These are phyloP conservation scores for Candida awuae DNA, from an alignment of 805 yeast genomes.

Conservation along the genomic window DNA sequence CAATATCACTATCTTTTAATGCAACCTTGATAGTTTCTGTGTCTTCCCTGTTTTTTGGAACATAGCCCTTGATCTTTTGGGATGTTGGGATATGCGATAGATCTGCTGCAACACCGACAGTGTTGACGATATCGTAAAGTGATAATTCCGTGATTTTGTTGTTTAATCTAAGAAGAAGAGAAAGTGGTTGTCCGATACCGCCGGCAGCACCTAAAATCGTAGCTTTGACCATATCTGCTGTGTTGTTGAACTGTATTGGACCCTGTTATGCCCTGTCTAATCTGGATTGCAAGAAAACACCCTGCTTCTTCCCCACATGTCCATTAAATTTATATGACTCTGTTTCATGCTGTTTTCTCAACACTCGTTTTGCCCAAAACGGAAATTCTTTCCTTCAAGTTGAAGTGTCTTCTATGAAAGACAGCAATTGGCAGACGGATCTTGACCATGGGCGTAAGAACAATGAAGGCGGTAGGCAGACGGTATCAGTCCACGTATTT, in stretches of 20 bases:
- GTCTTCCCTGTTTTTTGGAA: conserved; percentile 24
- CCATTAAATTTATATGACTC: no score
- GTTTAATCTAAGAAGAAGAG: conserved; percentile 68
- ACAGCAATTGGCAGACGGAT: no score
- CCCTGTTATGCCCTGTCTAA: no score
- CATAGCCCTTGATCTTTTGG: conserved; percentile 20
- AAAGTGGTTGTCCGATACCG: conserved; percentile 31
- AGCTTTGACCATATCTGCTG: conserved; percentile 38
- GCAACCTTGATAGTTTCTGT: conserved; percentile 32
- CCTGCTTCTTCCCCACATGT: no score
- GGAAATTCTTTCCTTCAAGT: no score
- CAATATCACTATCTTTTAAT: conserved; percentile 42
- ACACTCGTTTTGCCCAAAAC: no score
- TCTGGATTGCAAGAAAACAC: no score
- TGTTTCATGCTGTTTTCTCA: no score
- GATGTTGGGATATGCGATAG: conserved; percentile 60
- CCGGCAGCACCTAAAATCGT: conserved; percentile 61
- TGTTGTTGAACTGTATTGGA: no score
- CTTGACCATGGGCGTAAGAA: no score
- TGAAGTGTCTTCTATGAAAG: no score
- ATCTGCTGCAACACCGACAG: conserved; percentile 87
- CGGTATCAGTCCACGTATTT: conserved; percentile 16
- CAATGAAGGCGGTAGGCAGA: no score
- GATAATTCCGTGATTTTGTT: conserved; percentile 59
- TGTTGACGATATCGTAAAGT: conserved; percentile 75